Evolutionary conservation across 768 basidiomycete species (phyloP).

Genomic region (Boletus reticulatus): DNA sequence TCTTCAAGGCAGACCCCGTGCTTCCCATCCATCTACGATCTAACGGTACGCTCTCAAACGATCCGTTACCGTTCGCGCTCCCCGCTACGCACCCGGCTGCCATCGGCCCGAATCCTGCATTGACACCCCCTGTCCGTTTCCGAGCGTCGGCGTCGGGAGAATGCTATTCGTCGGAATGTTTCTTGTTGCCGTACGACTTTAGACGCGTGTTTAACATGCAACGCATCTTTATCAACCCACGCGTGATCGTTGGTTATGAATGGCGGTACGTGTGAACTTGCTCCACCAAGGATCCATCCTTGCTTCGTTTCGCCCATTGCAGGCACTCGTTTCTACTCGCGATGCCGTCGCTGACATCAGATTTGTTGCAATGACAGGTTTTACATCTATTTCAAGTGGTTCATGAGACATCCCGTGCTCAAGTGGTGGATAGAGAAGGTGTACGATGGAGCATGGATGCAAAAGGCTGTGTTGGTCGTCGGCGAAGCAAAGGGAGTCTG

Average conservation of each 20-base stretch:
- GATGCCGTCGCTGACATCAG: background rate
- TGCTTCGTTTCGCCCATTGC: too few species aligned
- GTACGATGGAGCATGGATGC: constrained; percentile 39
- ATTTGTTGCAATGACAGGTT: constrained; percentile 14
- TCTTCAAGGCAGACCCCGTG: constrained; percentile 40
- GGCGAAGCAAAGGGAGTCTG: constrained; percentile 28
- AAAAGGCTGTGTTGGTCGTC: constrained; percentile 34
- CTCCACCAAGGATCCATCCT: too few species aligned
- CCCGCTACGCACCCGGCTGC: constrained; percentile 15
- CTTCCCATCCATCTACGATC: constrained; percentile 38
- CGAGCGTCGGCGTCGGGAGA: constrained; percentile 16
- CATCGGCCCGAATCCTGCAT: constrained; percentile 14
- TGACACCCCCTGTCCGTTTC: constrained; percentile 17
- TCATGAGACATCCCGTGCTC: constrained; percentile 38
- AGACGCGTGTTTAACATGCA: constrained; percentile 38
- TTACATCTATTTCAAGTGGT: constrained; percentile 36
- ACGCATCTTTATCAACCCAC: constrained; percentile 38
- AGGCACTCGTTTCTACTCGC: background rate
- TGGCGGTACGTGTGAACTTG: constrained; percentile 27
- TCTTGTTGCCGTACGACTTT: constrained; percentile 42
- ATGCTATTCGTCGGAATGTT: constrained; percentile 36
- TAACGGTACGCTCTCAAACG: constrained; percentile 35
- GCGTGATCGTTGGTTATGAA: constrained; percentile 37
- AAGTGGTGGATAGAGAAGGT: constrained; percentile 41
- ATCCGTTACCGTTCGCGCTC: constrained; percentile 23